These are phyloP conservation scores for Skeletonema menzelii DNA, from an alignment of 108 stramenopile genomes.

Conservation along the genomic window DNA sequence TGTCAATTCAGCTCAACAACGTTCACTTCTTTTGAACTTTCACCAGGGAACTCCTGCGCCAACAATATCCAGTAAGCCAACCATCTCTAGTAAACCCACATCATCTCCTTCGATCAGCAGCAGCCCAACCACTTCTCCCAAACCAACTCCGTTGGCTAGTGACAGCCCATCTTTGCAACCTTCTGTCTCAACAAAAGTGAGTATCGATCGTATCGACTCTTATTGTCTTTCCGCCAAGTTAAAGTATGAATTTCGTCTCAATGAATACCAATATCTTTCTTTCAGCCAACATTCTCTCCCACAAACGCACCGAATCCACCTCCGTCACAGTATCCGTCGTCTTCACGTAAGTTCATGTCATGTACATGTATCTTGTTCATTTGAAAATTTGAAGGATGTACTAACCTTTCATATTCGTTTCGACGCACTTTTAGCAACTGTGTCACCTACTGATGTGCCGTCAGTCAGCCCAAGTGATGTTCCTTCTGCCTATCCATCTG, in stretches of 20 bases:
- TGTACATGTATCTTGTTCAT: not conserved
- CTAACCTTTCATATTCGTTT: not conserved
- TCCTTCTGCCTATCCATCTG: not conserved
- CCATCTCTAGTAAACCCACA: slow-evolving; percentile 5
- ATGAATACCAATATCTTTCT: not conserved
- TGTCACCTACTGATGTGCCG: slow-evolving; percentile 5
- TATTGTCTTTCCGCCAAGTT: not conserved
- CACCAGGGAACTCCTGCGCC: not conserved
- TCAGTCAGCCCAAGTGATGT: not conserved
- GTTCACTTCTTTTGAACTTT: not conserved
- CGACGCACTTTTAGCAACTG: not conserved
- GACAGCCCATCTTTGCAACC: slow-evolving; percentile 13
- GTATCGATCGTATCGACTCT: not conserved
- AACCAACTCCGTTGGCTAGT: not conserved
- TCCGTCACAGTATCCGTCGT: not conserved
- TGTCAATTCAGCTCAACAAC: not conserved
- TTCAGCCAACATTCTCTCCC: not conserved
- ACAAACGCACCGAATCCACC: not conserved
- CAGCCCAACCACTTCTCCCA: slow-evolving; percentile 6
- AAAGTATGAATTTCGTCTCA: not conserved
- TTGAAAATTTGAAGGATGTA: not conserved
- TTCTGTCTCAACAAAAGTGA: slow-evolving; percentile 8
- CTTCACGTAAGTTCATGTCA: not conserved
- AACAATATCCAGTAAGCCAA: slow-evolving; percentile 2
- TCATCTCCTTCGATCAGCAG: not conserved